These are phyloP conservation scores for Lagenidium giganteum DNA, from an alignment of 352 stramenopile genomes.

Conservation along the genomic window DNA sequence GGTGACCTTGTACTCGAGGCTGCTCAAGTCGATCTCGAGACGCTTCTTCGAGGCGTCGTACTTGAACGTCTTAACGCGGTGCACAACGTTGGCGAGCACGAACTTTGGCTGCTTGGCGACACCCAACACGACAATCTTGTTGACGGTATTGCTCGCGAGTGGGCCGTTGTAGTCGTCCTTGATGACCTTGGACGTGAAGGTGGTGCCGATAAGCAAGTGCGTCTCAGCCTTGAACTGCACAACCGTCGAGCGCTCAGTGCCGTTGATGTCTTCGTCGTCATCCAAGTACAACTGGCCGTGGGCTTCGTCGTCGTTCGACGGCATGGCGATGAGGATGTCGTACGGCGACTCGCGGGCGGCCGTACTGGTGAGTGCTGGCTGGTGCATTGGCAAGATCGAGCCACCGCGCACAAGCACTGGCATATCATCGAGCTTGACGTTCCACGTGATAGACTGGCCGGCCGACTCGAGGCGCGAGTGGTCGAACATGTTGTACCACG, in stretches of 20 bases:
- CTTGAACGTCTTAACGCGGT: constrained; percentile 4
- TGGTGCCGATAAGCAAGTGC: background rate
- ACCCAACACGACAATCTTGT: constrained; percentile 15
- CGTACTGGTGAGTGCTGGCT: constrained; percentile 37
- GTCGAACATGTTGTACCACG: constrained; percentile 61
- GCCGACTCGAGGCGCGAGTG: constrained; percentile 26
- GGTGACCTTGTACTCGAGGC: constrained; percentile 17
- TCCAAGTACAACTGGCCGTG: constrained; percentile 51
- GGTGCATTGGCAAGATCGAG: constrained; percentile 43
- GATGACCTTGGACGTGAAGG: no score
- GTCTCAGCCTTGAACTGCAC: constrained; percentile 27
- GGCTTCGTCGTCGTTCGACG: constrained; percentile 8
- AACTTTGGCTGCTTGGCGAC: constrained; percentile 2
- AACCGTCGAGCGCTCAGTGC: constrained; percentile 24
- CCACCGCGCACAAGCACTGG: constrained; percentile 49
- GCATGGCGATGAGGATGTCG: constrained; percentile 39
- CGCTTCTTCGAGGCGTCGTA: constrained; percentile 11
- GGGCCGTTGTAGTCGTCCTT: no score
- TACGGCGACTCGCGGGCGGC: constrained; percentile 39
- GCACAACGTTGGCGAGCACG: constrained; percentile 4
- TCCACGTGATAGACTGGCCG: constrained; percentile 19
- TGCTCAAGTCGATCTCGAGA: constrained; percentile 21
- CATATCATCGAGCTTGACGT: constrained; percentile 53
- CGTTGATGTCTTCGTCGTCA: constrained; percentile 39
- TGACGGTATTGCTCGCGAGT: no score